These are phyloP conservation scores for Penicillium aurantiogriseum DNA, from an alignment of 2,329 filamentous ascomycete genomes.

Conservation along the genomic window DNA sequence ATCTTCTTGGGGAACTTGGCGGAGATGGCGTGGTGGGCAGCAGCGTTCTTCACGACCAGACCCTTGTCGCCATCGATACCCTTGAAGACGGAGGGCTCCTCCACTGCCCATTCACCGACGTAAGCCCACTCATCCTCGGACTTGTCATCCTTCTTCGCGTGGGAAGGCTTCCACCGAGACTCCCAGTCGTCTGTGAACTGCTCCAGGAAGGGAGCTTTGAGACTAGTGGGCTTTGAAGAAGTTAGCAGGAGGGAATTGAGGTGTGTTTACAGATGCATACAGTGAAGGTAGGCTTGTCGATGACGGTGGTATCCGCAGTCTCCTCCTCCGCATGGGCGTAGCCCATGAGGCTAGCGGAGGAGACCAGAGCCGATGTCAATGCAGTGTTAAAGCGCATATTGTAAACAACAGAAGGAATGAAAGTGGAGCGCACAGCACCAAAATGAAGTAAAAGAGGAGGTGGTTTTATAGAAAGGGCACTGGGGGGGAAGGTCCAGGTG, in stretches of 20 bases:
- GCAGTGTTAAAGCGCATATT: slow-evolving; percentile 83
- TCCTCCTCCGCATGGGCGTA: slow-evolving; percentile 68
- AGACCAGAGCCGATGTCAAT: slow-evolving; percentile 67
- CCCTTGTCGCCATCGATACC: slow-evolving; percentile 94
- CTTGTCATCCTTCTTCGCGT: slow-evolving; percentile 92
- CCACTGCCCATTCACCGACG: slow-evolving; percentile 92
- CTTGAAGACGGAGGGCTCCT: slow-evolving; percentile 87
- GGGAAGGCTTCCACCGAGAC: slow-evolving; percentile 85
- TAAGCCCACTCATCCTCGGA: slow-evolving; percentile 93
- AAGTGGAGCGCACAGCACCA: slow-evolving; percentile 16
- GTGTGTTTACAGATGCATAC: slow-evolving; percentile 54
- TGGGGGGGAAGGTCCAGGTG: slow-evolving; percentile 42
- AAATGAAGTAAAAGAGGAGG: slow-evolving; percentile 21
- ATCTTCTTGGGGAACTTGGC: slow-evolving; percentile 97
- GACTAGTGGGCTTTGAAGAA: slow-evolving; percentile 71
- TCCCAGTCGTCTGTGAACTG: slow-evolving; percentile 99
- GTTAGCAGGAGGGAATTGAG: slow-evolving; percentile 2
- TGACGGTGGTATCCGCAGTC: slow-evolving; percentile 55
- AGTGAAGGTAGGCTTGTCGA: slow-evolving; percentile 79
- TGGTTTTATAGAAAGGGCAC: slow-evolving; percentile 33
- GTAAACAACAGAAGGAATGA: slow-evolving; percentile 28
- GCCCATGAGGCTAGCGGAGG: slow-evolving; percentile 65
- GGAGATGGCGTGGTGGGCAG: slow-evolving; percentile 98
- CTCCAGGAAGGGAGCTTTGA: slow-evolving; percentile 95
- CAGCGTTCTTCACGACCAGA: slow-evolving; percentile 95